Evolutionary conservation across 208 protist genomes (phyloP), one percentile per base, ranked within the genome.

Genomic region (Tetramitus jugosus): DNA sequence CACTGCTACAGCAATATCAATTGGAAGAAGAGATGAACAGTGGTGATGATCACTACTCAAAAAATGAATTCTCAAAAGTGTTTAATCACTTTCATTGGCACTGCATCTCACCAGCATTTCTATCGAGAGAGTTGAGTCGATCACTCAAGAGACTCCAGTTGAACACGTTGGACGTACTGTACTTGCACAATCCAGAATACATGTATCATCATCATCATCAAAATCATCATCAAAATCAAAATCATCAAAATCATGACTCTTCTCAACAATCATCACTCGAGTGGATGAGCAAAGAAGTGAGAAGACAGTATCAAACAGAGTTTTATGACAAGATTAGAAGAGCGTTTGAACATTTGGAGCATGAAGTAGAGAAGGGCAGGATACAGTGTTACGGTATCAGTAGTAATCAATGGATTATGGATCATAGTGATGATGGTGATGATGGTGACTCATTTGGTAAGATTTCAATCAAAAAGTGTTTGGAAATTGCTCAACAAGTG

Each of bases 341-440:
- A 43, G 14, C 20, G 29, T 68, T 68, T 43, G 29, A 68, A 29
- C 42, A 17, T 23, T 43, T 68, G 10, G 62, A 68, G 42, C 1
- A 43, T 43, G 37, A 68, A 43, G 20, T 68, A 29, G 35, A 68
- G 29, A 39, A 33, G 0, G 62, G 35, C 26, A 31, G 37, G 10
- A 43, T 68, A 39, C 62, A 68, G n/a, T 39, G 6, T 8, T 68
- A 68, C 29, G 62, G 62, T 68, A 68, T 68, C 40, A 33, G 33
- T 10, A 31, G 20, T 1, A 65, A 65, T 14, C 2, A 10, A 10
- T 8, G 35, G 35, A 65, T n/a, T 40, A 33, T 20, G 26, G 31
- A 14, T 65, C n/a, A 7, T 40, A 23, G 23, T 20, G 20, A 13
- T 31, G 56, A 40, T 65, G n/a, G 60, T 40, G 29, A 40, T 14